A percentile compares a stretch with the other conserved stretches of the same genome.
phyloP scores from a whole-genome alignment of 2,329 filamentous ascomycete species.

The Colletotrichum tropicale region DNA sequence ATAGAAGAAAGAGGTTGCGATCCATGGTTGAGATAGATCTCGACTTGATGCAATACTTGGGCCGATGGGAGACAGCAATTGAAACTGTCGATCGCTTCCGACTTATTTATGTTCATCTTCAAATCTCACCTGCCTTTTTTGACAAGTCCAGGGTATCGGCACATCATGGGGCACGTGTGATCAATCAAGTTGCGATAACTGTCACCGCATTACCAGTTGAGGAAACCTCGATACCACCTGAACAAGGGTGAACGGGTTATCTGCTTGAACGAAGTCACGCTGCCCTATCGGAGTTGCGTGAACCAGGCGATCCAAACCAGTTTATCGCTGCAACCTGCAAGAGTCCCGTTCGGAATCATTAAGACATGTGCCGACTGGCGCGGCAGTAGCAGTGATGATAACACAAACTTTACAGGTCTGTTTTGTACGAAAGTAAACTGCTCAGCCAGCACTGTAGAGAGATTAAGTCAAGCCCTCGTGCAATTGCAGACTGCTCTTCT shows the following conservation, averaged over 20 bases:
- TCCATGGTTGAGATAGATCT: not conserved
- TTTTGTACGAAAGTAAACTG: not conserved
- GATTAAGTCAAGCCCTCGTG: accelerated
- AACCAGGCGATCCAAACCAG: not conserved
- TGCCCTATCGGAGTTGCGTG: not conserved
- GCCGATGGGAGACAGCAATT: not conserved
- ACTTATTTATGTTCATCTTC: not conserved
- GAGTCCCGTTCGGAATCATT: not conserved
- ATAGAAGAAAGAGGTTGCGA: not conserved
- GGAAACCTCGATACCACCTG: not conserved
- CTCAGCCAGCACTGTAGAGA: accelerated
- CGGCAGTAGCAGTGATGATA: not conserved
- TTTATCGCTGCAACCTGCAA: not conserved
- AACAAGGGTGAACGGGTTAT: not conserved
- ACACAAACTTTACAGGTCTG: not conserved
- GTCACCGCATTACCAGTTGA: not conserved
- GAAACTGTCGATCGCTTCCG: not conserved
- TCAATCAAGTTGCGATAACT: not conserved
- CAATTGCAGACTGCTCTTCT: not conserved
- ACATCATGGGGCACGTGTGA: not conserved
- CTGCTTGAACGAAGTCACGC: not conserved
- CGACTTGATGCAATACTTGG: not conserved
- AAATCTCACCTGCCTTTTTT: not conserved
- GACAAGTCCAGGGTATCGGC: not conserved
- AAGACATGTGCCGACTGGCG: not conserved